A percentile compares a stretch with the other conserved stretches of the same genome.
Evolutionary conservation across 352 stramenopile species (phyloP).

Genomic region (Globisporangium iwayamae): DNA sequence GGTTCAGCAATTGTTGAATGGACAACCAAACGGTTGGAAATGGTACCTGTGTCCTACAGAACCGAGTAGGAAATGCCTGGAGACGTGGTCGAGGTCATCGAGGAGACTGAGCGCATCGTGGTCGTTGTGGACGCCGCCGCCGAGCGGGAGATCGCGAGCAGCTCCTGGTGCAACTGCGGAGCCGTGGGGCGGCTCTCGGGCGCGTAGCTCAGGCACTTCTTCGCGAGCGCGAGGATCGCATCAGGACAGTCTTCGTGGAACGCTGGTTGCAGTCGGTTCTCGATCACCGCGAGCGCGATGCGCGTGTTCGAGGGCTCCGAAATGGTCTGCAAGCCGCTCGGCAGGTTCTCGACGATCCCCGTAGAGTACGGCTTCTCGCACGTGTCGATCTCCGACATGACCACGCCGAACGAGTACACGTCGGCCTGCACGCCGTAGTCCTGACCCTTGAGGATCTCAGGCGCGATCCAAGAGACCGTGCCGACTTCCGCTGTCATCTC

Average conservation of each 20-base stretch:
- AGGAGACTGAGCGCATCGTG: not conserved
- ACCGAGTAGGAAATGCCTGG: constrained; percentile 5
- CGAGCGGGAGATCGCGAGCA: constrained; percentile 11
- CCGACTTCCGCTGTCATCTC: constrained; percentile 50
- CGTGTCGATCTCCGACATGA: constrained; percentile 51
- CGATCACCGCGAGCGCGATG: constrained; percentile 38
- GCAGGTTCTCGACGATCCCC: constrained; percentile 14
- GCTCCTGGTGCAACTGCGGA: constrained; percentile 8
- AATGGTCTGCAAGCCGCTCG: constrained; percentile 4
- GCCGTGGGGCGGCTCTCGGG: not conserved
- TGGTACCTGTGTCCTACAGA: not conserved
- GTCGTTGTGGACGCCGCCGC: not conserved
- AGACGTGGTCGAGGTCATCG: not conserved
- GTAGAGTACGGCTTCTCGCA: constrained; percentile 39
- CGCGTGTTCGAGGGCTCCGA: constrained; percentile 35
- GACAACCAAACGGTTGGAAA: not conserved
- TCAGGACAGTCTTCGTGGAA: constrained; percentile 37
- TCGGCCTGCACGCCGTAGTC: constrained; percentile 45
- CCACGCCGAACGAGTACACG: constrained; percentile 56
- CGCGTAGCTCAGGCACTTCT: constrained; percentile 17
- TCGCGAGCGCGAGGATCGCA: constrained; percentile 27
- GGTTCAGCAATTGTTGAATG: not conserved
- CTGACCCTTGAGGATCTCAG: constrained; percentile 45
- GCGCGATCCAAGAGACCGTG: constrained; percentile 52
- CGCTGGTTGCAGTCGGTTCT: constrained; percentile 30